Evolutionary conservation across 2,329 filamentous ascomycete genomes (phyloP), one percentile per base, ranked within the genome.

Genomic region (Juglanconis sp.): DNA sequence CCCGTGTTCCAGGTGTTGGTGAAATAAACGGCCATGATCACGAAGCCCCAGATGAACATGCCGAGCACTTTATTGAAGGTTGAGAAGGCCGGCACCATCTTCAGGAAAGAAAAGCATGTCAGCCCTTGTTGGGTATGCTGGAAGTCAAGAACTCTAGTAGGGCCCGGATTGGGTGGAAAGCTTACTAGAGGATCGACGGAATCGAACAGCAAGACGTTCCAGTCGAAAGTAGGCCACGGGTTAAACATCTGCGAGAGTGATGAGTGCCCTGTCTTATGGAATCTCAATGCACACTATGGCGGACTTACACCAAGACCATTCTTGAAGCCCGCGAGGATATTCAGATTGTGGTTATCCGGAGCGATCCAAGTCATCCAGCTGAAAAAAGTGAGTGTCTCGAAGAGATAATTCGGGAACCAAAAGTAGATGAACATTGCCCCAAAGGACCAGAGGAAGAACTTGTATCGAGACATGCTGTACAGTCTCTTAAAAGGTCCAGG

Each of bases 41-140:
- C 76, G 15, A 88, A 74, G 73, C 82, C 81, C 66, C 80, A 79
- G 49, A 79, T 82, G 40, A 82, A 63, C 53, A 82, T 78, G 34
- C 86, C 86, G 52, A 87, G 72, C 62, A 87, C 76, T 24, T 81
- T 83, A 70, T 89, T 89, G 57, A 85, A 76, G 49, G 87, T 87
- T 32, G 82, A 83, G 72, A 85, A 82, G 67, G 80, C 81, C 4
- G 81, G 80, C 8, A 79, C 74, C 66, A 71, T 65, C 44, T 64
- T 74, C 68, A 77, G 72, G 57, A 73, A 52, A 31, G 55, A 59
- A 32, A 54, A 24, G 24, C 24, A 24, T 24, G 30, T 57, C 59
- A 48, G n/a, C 46, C 8, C 24, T 3, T 13, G 17, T 32, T 13
- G 31, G 24, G 30, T 35, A 40, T 24, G 24, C 24, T 24, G 24